Evolutionary conservation across 352 stramenopile species (phyloP), one percentile per base, ranked within the genome.

Genomic region (Elongisporangium senticosum): DNA sequence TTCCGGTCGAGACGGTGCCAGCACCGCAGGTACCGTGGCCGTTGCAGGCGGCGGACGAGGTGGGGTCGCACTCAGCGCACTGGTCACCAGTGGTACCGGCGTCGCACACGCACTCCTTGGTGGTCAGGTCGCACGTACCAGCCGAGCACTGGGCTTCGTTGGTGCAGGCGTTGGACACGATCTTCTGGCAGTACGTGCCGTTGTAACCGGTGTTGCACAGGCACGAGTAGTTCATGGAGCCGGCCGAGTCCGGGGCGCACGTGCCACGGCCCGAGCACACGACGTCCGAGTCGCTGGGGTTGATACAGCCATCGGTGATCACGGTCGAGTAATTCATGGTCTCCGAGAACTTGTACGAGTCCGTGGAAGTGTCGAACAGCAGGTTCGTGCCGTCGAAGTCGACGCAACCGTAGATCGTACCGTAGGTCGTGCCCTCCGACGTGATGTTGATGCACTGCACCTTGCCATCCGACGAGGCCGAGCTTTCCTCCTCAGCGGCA

Each of bases 351-450:
- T 71, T 75, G 61, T 66, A 72, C 57, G 81, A 79, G 59, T 86
- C 73, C 22, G 69, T 76, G 21, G 64, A 58, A 53, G 72, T 28
- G 20, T 85, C 68, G 50, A 85, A 89, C 6, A 92, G 66, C 28
- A 90, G 61, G 55, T 79, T 78, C 4, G 59, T 59, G 49, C 72
- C 75, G 61, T 92, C 78, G 50, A 82, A 89, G 71, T 92, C 83
- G 14, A 92, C 76, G 59, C 83, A 92, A n/a, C 79, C 79, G 66
- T 86, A 92, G 66, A 92, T 87, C 10, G 88, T 75, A 20, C 71
- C 70, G 19, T 85, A 49, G 7, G 14, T 64, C 58, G 80, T 58
- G n/a, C 57, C 56, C 4, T 21, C 59, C 0, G 68, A 63, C 1
- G 51, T 71, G 52, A 76, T 77, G 63, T 75, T 65, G 49, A 70